These are phyloP conservation scores for Alternaria ethzedia DNA, from an alignment of 2,329 filamentous ascomycete species.

Conservation along the genomic window DNA sequence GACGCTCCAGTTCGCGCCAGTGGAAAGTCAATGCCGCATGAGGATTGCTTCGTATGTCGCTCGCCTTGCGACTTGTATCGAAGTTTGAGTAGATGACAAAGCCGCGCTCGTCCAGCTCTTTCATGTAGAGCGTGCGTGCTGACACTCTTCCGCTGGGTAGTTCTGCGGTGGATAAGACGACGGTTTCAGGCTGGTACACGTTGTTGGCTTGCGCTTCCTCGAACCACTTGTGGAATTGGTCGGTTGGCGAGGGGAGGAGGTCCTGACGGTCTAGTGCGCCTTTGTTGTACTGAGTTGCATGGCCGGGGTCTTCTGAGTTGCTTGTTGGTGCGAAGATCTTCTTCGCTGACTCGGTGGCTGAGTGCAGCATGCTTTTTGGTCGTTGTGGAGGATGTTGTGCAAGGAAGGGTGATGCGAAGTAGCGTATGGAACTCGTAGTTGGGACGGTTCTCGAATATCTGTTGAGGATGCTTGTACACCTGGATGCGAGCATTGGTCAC, in stretches of 20 bases:
- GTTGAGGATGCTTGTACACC: neutral
- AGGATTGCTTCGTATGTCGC: slow-evolving; percentile 74
- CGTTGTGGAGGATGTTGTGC: neutral
- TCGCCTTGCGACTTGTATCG: slow-evolving; percentile 73
- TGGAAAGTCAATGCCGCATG: slow-evolving; percentile 86
- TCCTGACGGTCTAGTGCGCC: slow-evolving; percentile 67
- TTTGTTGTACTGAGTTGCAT: slow-evolving; percentile 78
- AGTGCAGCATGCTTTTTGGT: slow-evolving; percentile 33
- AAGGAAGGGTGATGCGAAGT: neutral
- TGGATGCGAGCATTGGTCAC: slow-evolving; percentile 4
- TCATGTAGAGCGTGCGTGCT: slow-evolving; percentile 89
- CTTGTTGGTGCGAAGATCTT: slow-evolving; percentile 68
- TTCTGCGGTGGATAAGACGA: slow-evolving; percentile 81
- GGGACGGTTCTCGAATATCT: neutral
- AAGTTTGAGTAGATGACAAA: slow-evolving; percentile 97
- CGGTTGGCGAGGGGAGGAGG: slow-evolving; percentile 70
- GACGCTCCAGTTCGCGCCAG: slow-evolving; percentile 86
- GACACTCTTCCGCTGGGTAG: slow-evolving; percentile 85
- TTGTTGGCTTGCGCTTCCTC: slow-evolving; percentile 66
- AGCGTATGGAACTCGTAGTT: neutral
- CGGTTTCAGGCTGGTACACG: slow-evolving; percentile 83
- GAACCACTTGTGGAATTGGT: slow-evolving; percentile 93
- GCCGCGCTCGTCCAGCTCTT: slow-evolving; percentile 82
- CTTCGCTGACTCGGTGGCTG: slow-evolving; percentile 34
- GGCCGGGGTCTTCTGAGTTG: slow-evolving; percentile 58